Evolutionary conservation across 2,329 filamentous ascomycete genomes (phyloP).

Genomic region (Corinectria fuckeliana): DNA sequence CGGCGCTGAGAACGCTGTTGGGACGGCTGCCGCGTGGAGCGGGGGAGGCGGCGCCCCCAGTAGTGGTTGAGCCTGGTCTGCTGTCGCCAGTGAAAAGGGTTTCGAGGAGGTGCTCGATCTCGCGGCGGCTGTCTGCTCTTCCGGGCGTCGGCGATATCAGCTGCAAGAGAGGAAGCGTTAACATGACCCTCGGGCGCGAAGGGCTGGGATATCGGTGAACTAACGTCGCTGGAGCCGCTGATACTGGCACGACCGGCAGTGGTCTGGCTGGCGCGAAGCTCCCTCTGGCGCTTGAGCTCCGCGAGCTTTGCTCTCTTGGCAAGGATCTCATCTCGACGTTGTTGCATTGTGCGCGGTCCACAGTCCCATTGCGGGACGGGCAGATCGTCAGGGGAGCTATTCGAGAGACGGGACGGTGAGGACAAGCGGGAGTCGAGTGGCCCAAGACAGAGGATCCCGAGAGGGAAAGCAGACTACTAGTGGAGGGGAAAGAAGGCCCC

Average conservation of each 20-base stretch:
- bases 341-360: slow-evolving; percentile 63
- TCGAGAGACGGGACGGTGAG: slow-evolving; percentile 17
- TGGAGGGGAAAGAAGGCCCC: not conserved
- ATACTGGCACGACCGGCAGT: slow-evolving; percentile 72
- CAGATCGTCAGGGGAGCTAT: slow-evolving; percentile 32
- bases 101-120: slow-evolving; percentile 86
- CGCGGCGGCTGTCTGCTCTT: slow-evolving; percentile 72
- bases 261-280: slow-evolving; percentile 80
- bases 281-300: slow-evolving; percentile 91
- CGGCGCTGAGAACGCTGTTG: slow-evolving; percentile 83
- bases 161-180: slow-evolving; percentile 31
- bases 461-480: not conserved
- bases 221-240: slow-evolving; percentile 75
- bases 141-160: slow-evolving; percentile 73
- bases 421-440: not conserved
- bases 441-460: not conserved
- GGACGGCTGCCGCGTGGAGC: slow-evolving; percentile 75
- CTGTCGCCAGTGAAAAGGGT: slow-evolving; percentile 82
- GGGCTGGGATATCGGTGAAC: slow-evolving; percentile 37
- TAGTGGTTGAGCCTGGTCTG: slow-evolving; percentile 71
- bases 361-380: slow-evolving; percentile 56
- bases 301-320: slow-evolving; percentile 97
- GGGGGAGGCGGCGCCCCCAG: slow-evolving; percentile 70
- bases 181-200: slow-evolving; percentile 19
- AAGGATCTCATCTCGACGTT: slow-evolving; percentile 93